Conservation (phyloP, 306 rosid genomes). For the Pyrus communis region DNA sequence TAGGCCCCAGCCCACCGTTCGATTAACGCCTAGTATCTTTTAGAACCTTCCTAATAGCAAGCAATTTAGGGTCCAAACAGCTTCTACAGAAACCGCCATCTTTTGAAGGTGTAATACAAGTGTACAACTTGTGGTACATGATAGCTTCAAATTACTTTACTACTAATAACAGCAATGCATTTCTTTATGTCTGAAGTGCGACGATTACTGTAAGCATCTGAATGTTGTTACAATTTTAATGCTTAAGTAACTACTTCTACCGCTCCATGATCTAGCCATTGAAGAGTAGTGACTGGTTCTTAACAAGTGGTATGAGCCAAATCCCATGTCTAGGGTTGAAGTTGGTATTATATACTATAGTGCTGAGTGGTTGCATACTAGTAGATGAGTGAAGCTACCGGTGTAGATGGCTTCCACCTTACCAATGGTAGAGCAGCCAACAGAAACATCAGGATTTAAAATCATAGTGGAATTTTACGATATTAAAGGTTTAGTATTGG, state of each 20-base stretch:
- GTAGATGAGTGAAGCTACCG: neutral
- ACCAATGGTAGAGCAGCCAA: neutral
- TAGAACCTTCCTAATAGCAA: no score
- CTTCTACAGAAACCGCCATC: neutral
- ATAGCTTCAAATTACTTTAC: neutral
- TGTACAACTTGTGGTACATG: neutral
- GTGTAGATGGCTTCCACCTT: neutral
- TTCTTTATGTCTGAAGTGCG: neutral
- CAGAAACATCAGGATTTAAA: neutral
- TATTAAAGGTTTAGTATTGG: neutral
- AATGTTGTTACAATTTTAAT: neutral
- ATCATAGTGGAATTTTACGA: neutral
- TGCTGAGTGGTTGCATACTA: neutral
- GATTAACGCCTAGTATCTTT: rapidly evolving
- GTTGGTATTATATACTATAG: neutral
- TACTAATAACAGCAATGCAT: neutral
- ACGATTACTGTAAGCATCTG: neutral
- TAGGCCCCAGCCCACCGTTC: no score
- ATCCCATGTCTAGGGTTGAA: neutral
- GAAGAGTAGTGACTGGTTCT: neutral
- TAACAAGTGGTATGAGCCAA: neutral
- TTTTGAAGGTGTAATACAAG: neutral
- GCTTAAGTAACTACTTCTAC: neutral
- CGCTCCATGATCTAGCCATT: neutral
- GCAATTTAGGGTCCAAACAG: neutral